These are phyloP conservation scores for Trichaptum fuscoviolaceum DNA, from an alignment of 768 basidiomycete species.

Conservation along the genomic window DNA sequence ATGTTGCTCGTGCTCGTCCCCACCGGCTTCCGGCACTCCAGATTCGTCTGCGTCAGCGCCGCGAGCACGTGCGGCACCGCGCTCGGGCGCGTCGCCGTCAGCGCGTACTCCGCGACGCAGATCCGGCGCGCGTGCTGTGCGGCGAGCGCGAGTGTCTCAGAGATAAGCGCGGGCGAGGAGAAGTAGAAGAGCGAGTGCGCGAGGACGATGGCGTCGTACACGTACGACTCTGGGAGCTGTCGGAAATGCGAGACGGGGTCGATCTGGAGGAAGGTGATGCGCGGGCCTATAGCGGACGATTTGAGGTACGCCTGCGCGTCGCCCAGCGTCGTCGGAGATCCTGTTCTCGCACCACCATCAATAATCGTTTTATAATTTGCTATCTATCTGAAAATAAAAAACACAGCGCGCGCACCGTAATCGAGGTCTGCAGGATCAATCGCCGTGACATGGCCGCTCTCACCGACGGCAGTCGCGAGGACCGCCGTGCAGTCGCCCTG, in stretches of 20 bases:
- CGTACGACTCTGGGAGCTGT: conserved; percentile 7
- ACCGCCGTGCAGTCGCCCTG: conserved; percentile 36
- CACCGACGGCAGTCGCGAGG: conserved; percentile 31
- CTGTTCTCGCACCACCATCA: conserved; percentile 14
- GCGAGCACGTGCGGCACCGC: conserved; percentile 30
- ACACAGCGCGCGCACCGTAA: conserved; percentile 32
- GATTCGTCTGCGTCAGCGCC: conserved; percentile 30
- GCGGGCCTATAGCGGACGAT: conserved; percentile 24
- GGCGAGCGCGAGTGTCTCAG: conserved; percentile 25
- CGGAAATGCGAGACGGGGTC: conserved; percentile 26
- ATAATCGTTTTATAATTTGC: conserved; percentile 4
- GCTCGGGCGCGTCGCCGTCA: conserved; percentile 19
- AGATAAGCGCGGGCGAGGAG: conserved; percentile 26
- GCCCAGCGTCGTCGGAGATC: conserved; percentile 30
- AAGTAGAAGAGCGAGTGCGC: conserved; percentile 37
- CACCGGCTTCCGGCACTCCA: conserved; percentile 27
- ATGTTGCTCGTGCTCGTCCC: conserved; percentile 24
- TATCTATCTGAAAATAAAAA: not conserved
- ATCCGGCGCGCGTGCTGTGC: conserved; percentile 20
- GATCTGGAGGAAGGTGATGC: conserved; percentile 29
- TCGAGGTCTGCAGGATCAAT: conserved; percentile 33
- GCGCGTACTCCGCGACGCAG: conserved; percentile 31
- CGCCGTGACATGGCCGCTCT: conserved; percentile 30
- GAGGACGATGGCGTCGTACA: conserved; percentile 30
- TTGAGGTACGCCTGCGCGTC: conserved; percentile 31